Conservation (phyloP, 2,329 filamentous ascomycete genomes). For the Emmonsiellopsis sp. region DNA sequence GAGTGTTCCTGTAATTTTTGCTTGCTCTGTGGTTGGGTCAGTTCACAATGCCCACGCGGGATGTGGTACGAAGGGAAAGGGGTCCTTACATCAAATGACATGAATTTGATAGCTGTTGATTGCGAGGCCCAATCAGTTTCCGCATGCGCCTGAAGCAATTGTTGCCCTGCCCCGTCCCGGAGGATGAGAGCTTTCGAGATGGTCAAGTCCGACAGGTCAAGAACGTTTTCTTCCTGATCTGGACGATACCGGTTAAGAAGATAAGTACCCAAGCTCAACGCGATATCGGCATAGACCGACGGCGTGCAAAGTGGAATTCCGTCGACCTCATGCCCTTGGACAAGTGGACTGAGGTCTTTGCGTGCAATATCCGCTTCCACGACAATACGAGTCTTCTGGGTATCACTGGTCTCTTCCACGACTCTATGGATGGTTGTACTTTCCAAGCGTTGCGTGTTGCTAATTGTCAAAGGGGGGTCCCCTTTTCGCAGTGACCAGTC, state of each 20-base stretch:
- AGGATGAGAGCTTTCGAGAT: conserved; percentile 16
- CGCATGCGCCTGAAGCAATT: conserved; percentile 11
- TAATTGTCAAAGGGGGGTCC: conserved; percentile 4
- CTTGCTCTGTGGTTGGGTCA: background rate
- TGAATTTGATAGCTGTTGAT: conserved; percentile 6
- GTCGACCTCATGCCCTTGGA: conserved; percentile 18
- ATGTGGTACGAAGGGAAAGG: background rate
- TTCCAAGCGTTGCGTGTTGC: background rate
- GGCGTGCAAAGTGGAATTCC: conserved; percentile 17
- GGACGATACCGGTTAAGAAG: conserved; percentile 11
- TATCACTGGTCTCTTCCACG: conserved; percentile 8
- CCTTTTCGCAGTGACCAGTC: conserved; percentile 11
- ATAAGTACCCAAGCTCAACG: conserved; percentile 13
- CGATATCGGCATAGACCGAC: conserved; percentile 20
- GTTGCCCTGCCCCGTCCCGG: conserved; percentile 8
- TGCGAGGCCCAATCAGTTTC: conserved; percentile 13
- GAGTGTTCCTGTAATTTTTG: conserved; percentile 14
- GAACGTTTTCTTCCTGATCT: conserved; percentile 7
- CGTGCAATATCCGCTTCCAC: conserved; percentile 14
- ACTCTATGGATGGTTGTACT: conserved; percentile 11
- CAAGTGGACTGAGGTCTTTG: conserved; percentile 11
- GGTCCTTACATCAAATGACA: conserved; percentile 13
- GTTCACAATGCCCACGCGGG: background rate
- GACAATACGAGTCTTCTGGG: conserved; percentile 2
- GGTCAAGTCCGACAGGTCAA: conserved; percentile 17